Evolutionary conservation across 768 basidiomycete species (phyloP).

Genomic region (Boletus speciosus): DNA sequence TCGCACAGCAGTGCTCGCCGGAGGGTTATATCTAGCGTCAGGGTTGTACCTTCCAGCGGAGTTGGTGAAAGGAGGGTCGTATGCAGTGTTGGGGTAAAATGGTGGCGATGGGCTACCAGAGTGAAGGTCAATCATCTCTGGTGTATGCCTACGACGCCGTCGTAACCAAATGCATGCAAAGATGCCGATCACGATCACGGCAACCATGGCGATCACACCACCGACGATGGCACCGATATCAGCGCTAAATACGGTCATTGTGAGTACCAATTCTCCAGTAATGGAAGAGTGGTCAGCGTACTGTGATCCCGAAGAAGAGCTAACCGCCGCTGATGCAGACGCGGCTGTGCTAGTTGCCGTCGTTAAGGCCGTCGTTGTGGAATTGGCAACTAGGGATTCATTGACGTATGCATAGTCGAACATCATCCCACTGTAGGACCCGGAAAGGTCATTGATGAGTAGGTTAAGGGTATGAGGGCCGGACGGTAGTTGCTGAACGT

Average conservation of each 20-base stretch:
- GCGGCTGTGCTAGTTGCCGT: neutral
- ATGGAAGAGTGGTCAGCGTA: constrained; percentile 3
- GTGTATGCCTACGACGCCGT: neutral
- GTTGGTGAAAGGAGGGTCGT: neutral
- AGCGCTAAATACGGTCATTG: neutral
- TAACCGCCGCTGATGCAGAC: neutral
- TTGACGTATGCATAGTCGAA: constrained; percentile 25
- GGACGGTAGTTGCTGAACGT: constrained; percentile 18
- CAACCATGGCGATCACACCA: constrained; percentile 8
- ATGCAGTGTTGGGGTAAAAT: neutral
- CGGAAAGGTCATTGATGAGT: constrained; percentile 19
- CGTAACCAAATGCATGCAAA: constrained; percentile 11
- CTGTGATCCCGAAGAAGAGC: constrained; percentile 2
- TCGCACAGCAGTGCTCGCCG: neutral
- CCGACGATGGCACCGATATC: constrained; percentile 10
- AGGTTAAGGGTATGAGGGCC: constrained; percentile 12
- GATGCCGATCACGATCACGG: constrained; percentile 4
- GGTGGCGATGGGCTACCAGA: neutral
- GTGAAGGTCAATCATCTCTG: constrained; percentile 8
- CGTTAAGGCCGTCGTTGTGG: neutral
- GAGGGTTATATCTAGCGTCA: neutral
- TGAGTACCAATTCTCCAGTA: neutral
- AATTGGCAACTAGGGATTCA: constrained; percentile 11
- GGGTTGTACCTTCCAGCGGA: no score
- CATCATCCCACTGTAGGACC: constrained; percentile 24